Evolutionary conservation across 2,329 filamentous ascomycete genomes (phyloP).

Genomic region (Penicillium sp.): DNA sequence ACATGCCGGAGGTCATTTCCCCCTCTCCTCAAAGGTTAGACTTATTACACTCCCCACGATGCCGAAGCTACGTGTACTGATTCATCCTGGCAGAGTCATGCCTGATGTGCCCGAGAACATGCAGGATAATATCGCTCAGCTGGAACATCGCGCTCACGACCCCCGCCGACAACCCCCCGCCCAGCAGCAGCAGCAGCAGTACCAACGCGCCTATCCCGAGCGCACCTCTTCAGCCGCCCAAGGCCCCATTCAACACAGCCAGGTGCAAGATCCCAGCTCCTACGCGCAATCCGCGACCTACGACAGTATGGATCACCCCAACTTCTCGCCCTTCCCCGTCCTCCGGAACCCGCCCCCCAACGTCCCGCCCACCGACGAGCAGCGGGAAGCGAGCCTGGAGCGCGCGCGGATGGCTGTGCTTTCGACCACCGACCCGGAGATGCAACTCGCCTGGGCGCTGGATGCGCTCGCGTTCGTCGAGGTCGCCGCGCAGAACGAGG

Average conservation of each 20-base stretch:
- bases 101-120: conserved; percentile 96
- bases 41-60: conserved; percentile 13
- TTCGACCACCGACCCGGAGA: conserved; percentile 90
- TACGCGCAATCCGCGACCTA: conserved; percentile 55
- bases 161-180: conserved; percentile 46
- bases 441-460: conserved; percentile 95
- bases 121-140: conserved; percentile 87
- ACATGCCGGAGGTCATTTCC: conserved; percentile 69
- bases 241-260: conserved; percentile 29
- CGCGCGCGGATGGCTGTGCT: conserved; percentile 80
- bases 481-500: conserved; percentile 73
- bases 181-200: conserved; percentile 18
- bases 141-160: conserved; percentile 73
- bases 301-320: conserved; percentile 61
- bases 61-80: conserved; percentile 25
- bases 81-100: conserved; percentile 68
- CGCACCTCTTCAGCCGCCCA: conserved; percentile 40
- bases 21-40: conserved; percentile 68
- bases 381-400: conserved; percentile 88
- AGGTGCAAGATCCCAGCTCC: conserved; percentile 43
- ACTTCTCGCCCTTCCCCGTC: conserved; percentile 90
- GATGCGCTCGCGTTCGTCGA: conserved; percentile 90
- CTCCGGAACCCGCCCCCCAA: conserved; percentile 77
- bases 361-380: conserved; percentile 89
- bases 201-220: conserved; percentile 36